These are phyloP conservation scores for Globisporangium sylvaticum DNA, from an alignment of 352 stramenopile species.

Conservation along the genomic window DNA sequence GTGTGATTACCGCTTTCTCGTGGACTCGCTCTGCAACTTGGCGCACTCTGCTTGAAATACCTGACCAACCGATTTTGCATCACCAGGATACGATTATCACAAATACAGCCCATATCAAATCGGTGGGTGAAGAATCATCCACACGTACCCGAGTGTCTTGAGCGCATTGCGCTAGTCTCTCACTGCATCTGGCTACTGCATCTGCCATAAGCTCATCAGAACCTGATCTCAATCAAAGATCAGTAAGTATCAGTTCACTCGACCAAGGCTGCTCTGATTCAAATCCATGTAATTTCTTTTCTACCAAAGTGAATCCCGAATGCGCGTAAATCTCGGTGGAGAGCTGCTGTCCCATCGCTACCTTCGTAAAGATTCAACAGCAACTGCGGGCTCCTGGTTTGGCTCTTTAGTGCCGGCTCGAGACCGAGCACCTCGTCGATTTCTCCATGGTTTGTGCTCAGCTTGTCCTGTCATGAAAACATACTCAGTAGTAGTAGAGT, in stretches of 20 bases:
- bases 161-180: slow-evolving; percentile 21
- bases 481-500: no score
- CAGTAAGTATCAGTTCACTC: neutral
- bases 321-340: slow-evolving; percentile 34
- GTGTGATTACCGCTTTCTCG: slow-evolving; percentile 54
- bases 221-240: slow-evolving; percentile 6
- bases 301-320: slow-evolving; percentile 46
- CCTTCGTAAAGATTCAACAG: slow-evolving; percentile 33
- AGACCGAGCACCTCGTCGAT: slow-evolving; percentile 22
- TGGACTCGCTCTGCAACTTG: slow-evolving; percentile 42
- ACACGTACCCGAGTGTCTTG: slow-evolving; percentile 21
- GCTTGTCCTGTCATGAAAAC: slow-evolving; percentile 17
- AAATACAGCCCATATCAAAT: neutral
- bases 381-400: neutral
- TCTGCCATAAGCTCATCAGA: slow-evolving; percentile 17
- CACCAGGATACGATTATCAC: no score
- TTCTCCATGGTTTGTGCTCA: slow-evolving; percentile 22
- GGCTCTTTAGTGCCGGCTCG: neutral
- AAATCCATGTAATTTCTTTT: neutral
- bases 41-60: slow-evolving; percentile 31
- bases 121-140: neutral
- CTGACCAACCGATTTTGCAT: no score
- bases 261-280: neutral
- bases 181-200: slow-evolving; percentile 23
- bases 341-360: slow-evolving; percentile 11